Base-by-base conservation (phyloP, 2,329 filamentous ascomycete species). In the Aspergillus sp. region DNA sequence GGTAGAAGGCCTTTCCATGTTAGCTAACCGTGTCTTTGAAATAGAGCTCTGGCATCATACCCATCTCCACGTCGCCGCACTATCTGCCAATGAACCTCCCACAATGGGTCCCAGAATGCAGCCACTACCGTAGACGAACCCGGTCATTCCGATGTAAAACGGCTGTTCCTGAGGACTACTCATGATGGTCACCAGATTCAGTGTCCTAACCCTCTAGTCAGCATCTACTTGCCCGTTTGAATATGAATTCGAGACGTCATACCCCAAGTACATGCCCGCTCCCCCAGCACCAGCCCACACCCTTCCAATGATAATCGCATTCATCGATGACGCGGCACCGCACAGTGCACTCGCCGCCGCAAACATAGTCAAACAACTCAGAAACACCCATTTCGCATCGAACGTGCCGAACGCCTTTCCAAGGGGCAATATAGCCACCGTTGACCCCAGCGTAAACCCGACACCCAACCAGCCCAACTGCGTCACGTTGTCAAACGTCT, bases 281-380 rank as follows among this genome's bases (percentile, higher is more conserved):
- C 76, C 70, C 14, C 75, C 70, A 46, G 67, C 56, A 6, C 76
- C 76, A 39, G 69, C 69, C 22, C 75, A 63, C n/a, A 69, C 74
- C 53, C 76, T 70, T 6, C 75, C 76, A 2, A 75, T 62, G 57
- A 85, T 84, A 14, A 85, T 63, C 20, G 78, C 78, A 57, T 77
- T 66, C 71, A 81, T 80, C 29, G 62, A 76, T 0, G 76, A 77
- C 0, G 80, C 78, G 0, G 69, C 79, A 36, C 80, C 81, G 56
- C 80, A 82, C 1, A 81, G 54, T 0, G 78, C 71, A 59, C 54
- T 64, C 0, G 73, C 75, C 32, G 56, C 63, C 49, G 72, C 67
- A 54, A 77, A 75, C 9, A 74, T n/a, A 20, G 69, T 11, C 16
- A 73, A 56, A 6, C 59, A 63, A 4, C 53, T 42, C 16, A 79